Percentiles rank a stretch among this genome's conserved stretches.
phyloP scores from a whole-genome alignment of 306 rosid species.

The Acacia crassicarpa region DNA sequence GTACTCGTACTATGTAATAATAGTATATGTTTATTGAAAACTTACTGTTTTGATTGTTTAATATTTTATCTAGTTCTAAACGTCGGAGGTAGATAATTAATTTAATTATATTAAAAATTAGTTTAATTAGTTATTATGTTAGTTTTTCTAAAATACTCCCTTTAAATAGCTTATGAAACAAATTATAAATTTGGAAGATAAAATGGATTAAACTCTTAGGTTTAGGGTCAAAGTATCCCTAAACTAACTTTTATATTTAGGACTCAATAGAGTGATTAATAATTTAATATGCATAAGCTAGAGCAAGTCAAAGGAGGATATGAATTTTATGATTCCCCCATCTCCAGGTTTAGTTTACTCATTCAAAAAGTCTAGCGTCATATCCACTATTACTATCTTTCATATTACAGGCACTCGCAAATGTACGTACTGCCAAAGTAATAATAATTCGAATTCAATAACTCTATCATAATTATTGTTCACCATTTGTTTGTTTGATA shows the following conservation, averaged over 20 bases:
- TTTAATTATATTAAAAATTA: too few relatives aligned
- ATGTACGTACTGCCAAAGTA: background rate
- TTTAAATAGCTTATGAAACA: too few relatives aligned
- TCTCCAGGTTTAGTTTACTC: constrained; percentile 10
- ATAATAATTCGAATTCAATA: background rate
- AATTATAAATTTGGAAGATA: too few relatives aligned
- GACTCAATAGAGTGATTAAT: background rate
- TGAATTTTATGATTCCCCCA: background rate
- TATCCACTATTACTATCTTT: background rate
- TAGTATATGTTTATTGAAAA: background rate
- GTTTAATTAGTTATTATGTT: background rate
- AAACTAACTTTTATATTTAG: too few relatives aligned
- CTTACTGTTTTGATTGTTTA: background rate
- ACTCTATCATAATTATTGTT: background rate
- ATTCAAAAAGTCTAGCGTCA: background rate
- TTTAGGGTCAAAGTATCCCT: too few relatives aligned
- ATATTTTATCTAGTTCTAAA: background rate
- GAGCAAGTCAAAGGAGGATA: background rate
- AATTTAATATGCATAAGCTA: background rate
- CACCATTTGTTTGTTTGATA: background rate
- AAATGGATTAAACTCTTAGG: too few relatives aligned
- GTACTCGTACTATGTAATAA: background rate
- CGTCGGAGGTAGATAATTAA: too few relatives aligned
- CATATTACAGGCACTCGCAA: background rate
- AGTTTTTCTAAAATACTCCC: background rate